Percentiles rank a stretch among this genome's conserved stretches.
phyloP scores from a whole-genome alignment of 176 grass and related monocot genomes.

The Phragmites australis region DNA sequence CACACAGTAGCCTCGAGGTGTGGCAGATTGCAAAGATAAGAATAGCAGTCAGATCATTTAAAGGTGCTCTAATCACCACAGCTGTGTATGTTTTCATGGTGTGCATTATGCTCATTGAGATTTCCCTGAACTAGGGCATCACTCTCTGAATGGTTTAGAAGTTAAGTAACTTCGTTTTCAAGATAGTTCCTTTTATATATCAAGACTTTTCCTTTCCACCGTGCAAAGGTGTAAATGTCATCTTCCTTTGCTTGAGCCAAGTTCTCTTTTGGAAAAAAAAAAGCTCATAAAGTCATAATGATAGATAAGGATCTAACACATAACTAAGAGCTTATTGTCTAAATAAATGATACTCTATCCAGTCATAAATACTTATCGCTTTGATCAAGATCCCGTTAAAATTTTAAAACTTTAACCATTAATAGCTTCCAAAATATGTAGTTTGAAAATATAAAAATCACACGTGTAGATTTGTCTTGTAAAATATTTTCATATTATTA shows the following conservation, averaged over 20 bases:
- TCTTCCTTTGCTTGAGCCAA: neutral
- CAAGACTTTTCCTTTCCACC: neutral
- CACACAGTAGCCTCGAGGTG: neutral
- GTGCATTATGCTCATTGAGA: constrained; percentile 17
- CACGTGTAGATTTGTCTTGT: too few relatives aligned
- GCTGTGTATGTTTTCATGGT: constrained; percentile 2
- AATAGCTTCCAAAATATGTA: too few relatives aligned
- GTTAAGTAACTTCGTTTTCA: constrained; percentile 5
- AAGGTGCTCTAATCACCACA: constrained; percentile 24
- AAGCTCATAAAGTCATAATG: neutral
- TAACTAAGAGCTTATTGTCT: neutral
- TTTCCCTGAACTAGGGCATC: constrained; percentile 3
- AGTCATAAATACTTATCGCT: too few relatives aligned
- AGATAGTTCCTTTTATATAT: neutral
- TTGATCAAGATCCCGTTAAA: too few relatives aligned
- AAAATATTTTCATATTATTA: too few relatives aligned
- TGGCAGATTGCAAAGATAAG: constrained; percentile 1
- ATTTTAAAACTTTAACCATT: too few relatives aligned
- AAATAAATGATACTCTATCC: neutral
- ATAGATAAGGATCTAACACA: neutral
- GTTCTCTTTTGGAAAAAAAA: neutral
- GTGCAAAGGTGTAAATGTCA: neutral
- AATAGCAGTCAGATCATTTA: constrained; percentile 21
- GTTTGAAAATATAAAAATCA: too few relatives aligned
- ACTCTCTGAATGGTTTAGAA: neutral